Base-by-base conservation (phyloP, 768 basidiomycete species). In the Astraeus odoratus region DNA sequence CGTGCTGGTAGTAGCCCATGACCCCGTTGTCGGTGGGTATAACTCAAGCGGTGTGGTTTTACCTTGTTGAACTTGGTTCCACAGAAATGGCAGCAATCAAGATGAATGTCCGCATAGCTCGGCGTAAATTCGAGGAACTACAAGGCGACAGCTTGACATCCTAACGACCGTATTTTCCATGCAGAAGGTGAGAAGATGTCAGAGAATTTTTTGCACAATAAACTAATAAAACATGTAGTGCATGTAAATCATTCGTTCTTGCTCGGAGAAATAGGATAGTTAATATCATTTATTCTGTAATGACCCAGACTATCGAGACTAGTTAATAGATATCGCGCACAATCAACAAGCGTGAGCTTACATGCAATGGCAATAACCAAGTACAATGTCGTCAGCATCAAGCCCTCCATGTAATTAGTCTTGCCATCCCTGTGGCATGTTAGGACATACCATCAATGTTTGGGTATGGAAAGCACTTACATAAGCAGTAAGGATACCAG, bases 361-460 rank as follows among this genome's bases (percentile, higher is more conserved):
- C 49, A 67, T 27, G 67, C 65, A 39, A 69, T 51, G 27, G 61
- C 66, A 50, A 67, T 69, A 39, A 72, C 65, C 15, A 67, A 48
- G 51, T 69, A 68, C 8, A 67, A 54, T 39, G 45, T 55, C 36
- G 49, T 59, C 34, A 43, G 67, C 87, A 93, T 86, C 34, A 90
- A 60, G 26, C 93, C 93, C 67, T 94, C 92, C 83, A 95, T 86
- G 58, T 90, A 93, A 57, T 94, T 93, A 13, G 86, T 83, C 56
- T 83, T 84, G 36, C 91, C 91, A 51, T 89, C 85, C 67, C 81
- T 78, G 53, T 8, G 38, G 20, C 35, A 27, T 18, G 29, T 33
- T n/a, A 46, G 36, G 27, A 5, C 8, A 40, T 35, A 31, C 42
- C 37, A 43, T 29, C 26, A 29, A 29, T 26, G 49, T 41, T 16